These are phyloP conservation scores for Deuterostichococcus epilithicus DNA, from an alignment of 139 green algal species.

Conservation along the genomic window DNA sequence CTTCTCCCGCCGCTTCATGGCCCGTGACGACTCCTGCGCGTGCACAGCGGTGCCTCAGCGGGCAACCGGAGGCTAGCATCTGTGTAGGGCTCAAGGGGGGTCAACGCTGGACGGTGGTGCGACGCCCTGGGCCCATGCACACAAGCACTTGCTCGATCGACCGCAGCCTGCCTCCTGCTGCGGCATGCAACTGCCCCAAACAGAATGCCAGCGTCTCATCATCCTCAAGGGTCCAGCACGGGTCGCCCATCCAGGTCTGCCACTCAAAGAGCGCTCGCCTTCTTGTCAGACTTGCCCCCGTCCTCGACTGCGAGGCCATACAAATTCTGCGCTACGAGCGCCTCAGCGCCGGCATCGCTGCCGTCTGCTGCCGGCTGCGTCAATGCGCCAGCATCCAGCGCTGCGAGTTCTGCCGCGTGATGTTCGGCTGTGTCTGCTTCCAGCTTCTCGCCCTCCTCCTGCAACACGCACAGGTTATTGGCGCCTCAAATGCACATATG, in stretches of 20 bases:
- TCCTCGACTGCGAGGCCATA: constrained; percentile 18
- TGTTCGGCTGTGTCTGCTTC: constrained; percentile 49
- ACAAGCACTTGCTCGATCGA: too few relatives aligned
- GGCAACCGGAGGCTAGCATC: neutral
- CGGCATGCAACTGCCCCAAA: too few relatives aligned
- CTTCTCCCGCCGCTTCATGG: constrained; percentile 58
- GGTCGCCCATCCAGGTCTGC: too few relatives aligned
- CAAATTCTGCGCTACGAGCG: constrained; percentile 20
- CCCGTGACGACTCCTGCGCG: constrained; percentile 56
- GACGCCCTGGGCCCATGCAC: too few relatives aligned
- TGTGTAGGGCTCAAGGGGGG: too few relatives aligned
- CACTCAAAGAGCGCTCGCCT: too few relatives aligned
- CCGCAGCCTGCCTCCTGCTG: too few relatives aligned
- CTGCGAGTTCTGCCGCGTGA: constrained; percentile 59
- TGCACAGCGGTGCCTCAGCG: neutral
- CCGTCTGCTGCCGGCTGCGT: constrained; percentile 12
- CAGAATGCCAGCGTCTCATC: too few relatives aligned
- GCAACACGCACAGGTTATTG: neutral
- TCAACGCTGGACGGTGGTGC: too few relatives aligned
- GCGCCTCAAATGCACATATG: too few relatives aligned
- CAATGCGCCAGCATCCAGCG: constrained; percentile 38
- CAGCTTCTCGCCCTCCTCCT: constrained; percentile 61
- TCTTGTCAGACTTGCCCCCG: neutral
- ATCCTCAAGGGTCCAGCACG: too few relatives aligned
- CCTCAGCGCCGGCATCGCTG: constrained; percentile 5